Percentiles rank a stretch among this genome's conserved stretches.
Conservation (phyloP, 192 early-diverging fungal genomes). For the Phlyctochytrium bullatum region DNA sequence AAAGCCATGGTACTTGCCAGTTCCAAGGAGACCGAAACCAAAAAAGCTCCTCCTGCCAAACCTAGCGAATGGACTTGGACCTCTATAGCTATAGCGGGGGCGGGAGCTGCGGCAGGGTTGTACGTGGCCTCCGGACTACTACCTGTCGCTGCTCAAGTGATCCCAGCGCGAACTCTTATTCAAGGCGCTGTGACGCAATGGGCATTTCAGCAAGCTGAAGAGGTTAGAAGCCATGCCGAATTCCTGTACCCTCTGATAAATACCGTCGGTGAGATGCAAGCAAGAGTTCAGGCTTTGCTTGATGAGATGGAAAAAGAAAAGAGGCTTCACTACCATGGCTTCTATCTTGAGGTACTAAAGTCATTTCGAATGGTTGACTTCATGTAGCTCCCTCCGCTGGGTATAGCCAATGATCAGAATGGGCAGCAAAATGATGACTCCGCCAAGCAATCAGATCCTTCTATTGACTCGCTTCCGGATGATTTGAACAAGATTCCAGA, state of each 20-base stretch:
- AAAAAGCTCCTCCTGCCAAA: too few species aligned
- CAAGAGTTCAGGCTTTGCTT: constrained; percentile 26
- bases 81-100: constrained; percentile 5
- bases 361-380: neutral
- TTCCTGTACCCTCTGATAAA: constrained; percentile 40
- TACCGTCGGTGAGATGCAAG: constrained; percentile 27
- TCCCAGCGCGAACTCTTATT: constrained; percentile 37
- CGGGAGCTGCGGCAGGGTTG: neutral
- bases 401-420: neutral
- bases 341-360: constrained; percentile 15
- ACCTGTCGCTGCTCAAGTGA: constrained; percentile 33
- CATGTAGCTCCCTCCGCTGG: neutral
- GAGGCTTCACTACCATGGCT: constrained; percentile 29
- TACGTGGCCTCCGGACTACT: constrained; percentile 39
- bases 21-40: too few species aligned
- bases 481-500: neutral
- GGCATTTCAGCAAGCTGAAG: constrained; percentile 24
- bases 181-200: constrained; percentile 31
- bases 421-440: neutral
- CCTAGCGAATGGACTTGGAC: constrained; percentile 17
- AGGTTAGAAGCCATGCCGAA: constrained; percentile 27
- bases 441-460: neutral
- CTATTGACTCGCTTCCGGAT: neutral
- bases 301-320: constrained; percentile 28
- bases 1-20: neutral